Percentiles rank a stretch among this genome's conserved stretches.
These are phyloP conservation scores for Gyromitra esculenta DNA, from an alignment of 2,329 filamentous ascomycete species.

Conservation along the genomic window DNA sequence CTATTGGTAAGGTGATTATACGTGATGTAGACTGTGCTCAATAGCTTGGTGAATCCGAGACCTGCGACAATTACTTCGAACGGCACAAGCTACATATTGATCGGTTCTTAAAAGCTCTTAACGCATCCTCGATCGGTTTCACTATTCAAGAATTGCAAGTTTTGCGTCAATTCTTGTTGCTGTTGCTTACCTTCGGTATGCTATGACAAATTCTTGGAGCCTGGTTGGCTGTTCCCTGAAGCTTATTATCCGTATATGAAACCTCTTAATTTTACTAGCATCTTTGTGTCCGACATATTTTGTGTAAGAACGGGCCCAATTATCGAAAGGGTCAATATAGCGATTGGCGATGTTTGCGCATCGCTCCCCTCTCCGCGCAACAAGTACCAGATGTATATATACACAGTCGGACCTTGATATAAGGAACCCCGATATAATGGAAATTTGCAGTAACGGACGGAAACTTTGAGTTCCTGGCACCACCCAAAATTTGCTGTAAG, in stretches of 20 bases:
- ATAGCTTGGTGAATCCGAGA: slow-evolving; percentile 19
- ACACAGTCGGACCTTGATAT: neutral
- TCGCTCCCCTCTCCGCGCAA: neutral
- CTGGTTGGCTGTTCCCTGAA: neutral
- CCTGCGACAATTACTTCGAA: slow-evolving; percentile 18
- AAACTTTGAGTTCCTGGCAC: too few species aligned
- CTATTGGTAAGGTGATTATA: slow-evolving; percentile 16
- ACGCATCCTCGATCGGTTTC: neutral
- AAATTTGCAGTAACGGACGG: too few species aligned
- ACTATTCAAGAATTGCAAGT: neutral
- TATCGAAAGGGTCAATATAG: neutral
- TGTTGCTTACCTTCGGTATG: neutral
- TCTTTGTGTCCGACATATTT: neutral
- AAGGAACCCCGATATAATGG: too few species aligned
- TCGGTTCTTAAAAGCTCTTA: neutral
- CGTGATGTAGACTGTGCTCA: slow-evolving; percentile 20
- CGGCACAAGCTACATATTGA: slow-evolving; percentile 25
- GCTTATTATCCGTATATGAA: slow-evolving; percentile 7
- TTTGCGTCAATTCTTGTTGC: neutral
- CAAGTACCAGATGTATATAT: neutral
- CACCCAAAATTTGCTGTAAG: too few species aligned
- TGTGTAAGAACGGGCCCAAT: slow-evolving; percentile 18
- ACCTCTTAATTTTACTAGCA: neutral
- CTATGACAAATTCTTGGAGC: neutral
- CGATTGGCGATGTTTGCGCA: neutral